Conservation (phyloP, 2,329 filamentous ascomycete genomes). For the Spiromastix sp. region DNA sequence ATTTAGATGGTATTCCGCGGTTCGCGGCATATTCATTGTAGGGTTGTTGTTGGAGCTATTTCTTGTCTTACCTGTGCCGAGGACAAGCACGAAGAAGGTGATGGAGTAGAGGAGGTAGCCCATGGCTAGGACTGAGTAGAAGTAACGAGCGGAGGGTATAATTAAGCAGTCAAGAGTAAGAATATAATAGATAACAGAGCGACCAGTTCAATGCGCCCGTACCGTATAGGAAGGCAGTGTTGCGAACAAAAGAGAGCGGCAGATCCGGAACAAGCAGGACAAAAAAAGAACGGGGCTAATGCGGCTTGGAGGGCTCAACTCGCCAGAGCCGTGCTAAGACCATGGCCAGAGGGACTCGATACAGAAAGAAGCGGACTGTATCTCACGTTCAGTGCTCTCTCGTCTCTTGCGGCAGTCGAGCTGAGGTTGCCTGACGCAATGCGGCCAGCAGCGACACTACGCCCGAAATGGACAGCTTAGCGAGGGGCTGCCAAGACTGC, state of each 20-base stretch:
- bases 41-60: conserved; percentile 1
- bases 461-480: conserved; percentile 29
- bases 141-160: background rate
- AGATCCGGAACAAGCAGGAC: background rate
- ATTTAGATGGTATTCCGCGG: background rate
- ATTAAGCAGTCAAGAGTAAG: background rate
- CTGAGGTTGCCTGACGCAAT: too few relatives aligned
- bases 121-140: conserved; percentile 40
- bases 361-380: background rate
- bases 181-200: background rate
- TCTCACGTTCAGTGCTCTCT: background rate
- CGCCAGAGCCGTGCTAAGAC: background rate
- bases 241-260: background rate
- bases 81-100: conserved; percentile 59
- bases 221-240: too few relatives aligned
- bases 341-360: background rate
- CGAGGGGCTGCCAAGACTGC: conserved; percentile 16
- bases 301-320: background rate
- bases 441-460: conserved; percentile 12
- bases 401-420: background rate
- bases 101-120: conserved; percentile 70
- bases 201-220: background rate
- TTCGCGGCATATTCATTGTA: too few relatives aligned
- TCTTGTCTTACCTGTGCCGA: conserved; percentile 53
- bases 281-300: background rate